A percentile compares a stretch with the other conserved stretches of the same genome.
Evolutionary conservation across 768 basidiomycete genomes (phyloP).

Genomic region (Suillus subaureus): DNA sequence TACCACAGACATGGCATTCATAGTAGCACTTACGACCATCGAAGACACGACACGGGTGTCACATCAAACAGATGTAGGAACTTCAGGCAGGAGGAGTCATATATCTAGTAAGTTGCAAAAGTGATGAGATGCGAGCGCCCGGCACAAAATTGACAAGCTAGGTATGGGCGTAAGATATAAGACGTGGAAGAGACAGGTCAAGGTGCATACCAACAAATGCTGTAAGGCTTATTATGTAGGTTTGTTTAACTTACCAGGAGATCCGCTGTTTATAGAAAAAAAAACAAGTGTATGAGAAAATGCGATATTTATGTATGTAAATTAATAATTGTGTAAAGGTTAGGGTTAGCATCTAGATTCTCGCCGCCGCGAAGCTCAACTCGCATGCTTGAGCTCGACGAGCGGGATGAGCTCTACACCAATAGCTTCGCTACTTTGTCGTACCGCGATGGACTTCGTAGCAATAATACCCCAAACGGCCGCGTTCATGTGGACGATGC

Average conservation of each 20-base stretch:
- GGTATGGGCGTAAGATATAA: neutral
- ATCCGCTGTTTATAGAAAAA: neutral
- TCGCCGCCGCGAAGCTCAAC: neutral
- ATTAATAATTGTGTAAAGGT: neutral
- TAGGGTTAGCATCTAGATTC: conserved; percentile 1
- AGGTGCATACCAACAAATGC: neutral
- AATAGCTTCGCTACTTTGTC: conserved; percentile 8
- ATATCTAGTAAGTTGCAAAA: neutral
- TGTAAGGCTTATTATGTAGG: neutral
- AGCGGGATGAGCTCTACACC: conserved; percentile 27
- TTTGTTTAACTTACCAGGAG: neutral
- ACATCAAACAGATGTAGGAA: neutral
- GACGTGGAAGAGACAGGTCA: neutral
- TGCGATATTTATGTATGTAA: neutral
- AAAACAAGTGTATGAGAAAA: neutral
- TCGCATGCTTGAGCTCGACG: conserved; percentile 30
- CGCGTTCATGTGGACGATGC: neutral
- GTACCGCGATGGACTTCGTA: neutral
- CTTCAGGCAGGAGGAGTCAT: neutral
- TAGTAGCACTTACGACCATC: neutral
- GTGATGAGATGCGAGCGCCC: neutral
- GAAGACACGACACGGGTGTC: conserved; percentile 6
- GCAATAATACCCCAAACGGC: too few relatives aligned
- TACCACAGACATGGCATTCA: neutral
- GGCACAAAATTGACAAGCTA: neutral